Percentiles rank a stretch among this genome's conserved stretches.
Conservation (phyloP, 2,329 filamentous ascomycete species). For the Trichoderma atroviride region DNA sequence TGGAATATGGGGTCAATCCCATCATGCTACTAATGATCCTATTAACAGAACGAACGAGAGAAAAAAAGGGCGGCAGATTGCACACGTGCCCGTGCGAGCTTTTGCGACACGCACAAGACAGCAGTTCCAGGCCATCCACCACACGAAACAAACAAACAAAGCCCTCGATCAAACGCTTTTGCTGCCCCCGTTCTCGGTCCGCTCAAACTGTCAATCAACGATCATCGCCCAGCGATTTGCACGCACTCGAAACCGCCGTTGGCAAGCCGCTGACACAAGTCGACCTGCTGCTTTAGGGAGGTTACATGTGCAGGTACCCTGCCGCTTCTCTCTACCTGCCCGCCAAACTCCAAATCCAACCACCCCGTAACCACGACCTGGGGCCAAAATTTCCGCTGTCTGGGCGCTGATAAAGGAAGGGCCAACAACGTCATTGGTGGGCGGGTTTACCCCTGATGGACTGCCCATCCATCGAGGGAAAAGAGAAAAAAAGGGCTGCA, state of each 20-base stretch:
- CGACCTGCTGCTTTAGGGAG: slow-evolving; percentile 25
- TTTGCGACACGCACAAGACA: background rate
- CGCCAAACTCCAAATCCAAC: background rate
- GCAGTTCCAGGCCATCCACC: background rate
- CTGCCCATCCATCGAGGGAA: background rate
- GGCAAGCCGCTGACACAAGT: background rate
- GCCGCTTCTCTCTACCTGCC: background rate
- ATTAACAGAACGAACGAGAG: background rate
- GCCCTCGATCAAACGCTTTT: background rate
- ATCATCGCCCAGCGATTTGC: background rate
- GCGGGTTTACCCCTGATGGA: slow-evolving; percentile 23
- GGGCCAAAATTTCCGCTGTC: background rate
- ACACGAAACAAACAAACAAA: background rate
- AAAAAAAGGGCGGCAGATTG: background rate
- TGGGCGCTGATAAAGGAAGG: background rate
- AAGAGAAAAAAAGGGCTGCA: background rate
- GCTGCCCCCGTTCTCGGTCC: slow-evolving; percentile 19
- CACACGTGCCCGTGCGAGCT: background rate
- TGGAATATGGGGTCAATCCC: background rate
- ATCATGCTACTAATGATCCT: background rate
- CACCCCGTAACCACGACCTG: background rate
- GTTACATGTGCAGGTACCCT: slow-evolving; percentile 20
- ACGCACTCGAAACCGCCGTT: slow-evolving; percentile 19
- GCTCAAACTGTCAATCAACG: slow-evolving; percentile 14
- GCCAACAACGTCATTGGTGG: slow-evolving; percentile 24